These are phyloP conservation scores for Phialophora expanda DNA, from an alignment of 2,329 filamentous ascomycete species.

Conservation along the genomic window DNA sequence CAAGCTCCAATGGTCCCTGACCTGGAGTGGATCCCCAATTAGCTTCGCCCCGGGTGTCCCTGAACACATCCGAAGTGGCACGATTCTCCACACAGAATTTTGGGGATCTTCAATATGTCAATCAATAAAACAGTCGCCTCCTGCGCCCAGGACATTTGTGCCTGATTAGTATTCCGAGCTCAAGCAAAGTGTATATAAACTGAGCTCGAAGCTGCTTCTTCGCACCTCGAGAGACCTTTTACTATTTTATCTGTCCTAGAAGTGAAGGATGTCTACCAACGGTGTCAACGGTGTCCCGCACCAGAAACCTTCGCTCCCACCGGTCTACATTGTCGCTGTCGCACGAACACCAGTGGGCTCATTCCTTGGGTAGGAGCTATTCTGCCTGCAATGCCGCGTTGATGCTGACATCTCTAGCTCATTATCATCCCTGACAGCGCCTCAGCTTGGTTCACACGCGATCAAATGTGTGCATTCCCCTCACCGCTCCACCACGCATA, in stretches of 20 bases:
- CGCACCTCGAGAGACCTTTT: neutral
- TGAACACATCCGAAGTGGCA: constrained; percentile 23
- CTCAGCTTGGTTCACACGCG: constrained; percentile 84
- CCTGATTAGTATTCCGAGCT: constrained; percentile 11
- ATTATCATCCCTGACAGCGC: constrained; percentile 82
- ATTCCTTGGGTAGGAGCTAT: constrained; percentile 77
- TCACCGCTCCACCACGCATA: constrained; percentile 15
- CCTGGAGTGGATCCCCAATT: neutral
- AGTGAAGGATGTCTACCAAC: constrained; percentile 34
- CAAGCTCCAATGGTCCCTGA: neutral
- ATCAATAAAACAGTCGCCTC: constrained; percentile 21
- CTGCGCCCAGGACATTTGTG: constrained; percentile 5
- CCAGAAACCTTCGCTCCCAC: constrained; percentile 63
- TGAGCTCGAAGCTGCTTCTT: neutral
- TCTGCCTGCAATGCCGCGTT: neutral
- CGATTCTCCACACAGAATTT: constrained; percentile 24
- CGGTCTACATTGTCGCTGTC: constrained; percentile 95
- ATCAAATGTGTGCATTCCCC: constrained; percentile 75
- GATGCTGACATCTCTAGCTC: constrained; percentile 63
- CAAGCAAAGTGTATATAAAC: neutral
- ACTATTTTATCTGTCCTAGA: neutral
- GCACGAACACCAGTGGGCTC: constrained; percentile 90
- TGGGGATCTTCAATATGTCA: constrained; percentile 14
- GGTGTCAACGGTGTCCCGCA: constrained; percentile 36
- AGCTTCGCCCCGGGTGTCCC: neutral